Percentiles rank a stretch among this genome's conserved stretches.
phyloP scores from a whole-genome alignment of 805 yeast genomes.

The Myxozyma lipomycoides region DNA sequence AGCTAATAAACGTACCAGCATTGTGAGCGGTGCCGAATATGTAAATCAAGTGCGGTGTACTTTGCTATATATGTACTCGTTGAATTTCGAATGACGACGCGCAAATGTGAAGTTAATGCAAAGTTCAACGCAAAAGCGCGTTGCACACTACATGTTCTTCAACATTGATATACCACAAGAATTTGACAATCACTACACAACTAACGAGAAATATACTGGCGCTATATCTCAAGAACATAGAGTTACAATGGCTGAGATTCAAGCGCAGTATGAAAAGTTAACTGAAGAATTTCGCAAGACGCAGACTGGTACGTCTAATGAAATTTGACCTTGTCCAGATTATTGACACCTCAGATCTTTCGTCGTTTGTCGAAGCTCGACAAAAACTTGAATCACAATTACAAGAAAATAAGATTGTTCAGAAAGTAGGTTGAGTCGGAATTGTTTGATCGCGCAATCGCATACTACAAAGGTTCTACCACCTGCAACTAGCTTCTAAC shows the following conservation, averaged over 20 bases:
- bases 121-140: no score
- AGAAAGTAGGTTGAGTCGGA: conserved; percentile 39
- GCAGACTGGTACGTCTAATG: conserved; percentile 19
- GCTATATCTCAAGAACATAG: no score
- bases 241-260: conserved; percentile 11
- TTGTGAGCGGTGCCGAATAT: no score
- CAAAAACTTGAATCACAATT: conserved; percentile 88
- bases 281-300: conserved; percentile 21
- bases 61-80: no score
- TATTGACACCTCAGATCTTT: conserved; percentile 30
- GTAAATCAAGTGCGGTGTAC: no score
- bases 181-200: no score
- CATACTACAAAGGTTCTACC: not conserved
- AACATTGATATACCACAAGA: no score
- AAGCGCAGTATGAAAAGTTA: conserved; percentile 25
- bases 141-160: no score
- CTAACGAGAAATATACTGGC: no score
- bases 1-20: conserved; percentile 13
- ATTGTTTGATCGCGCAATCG: no score
- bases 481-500: not conserved
- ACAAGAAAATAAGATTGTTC: conserved; percentile 89
- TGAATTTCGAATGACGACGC: no score
- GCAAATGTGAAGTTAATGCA: no score
- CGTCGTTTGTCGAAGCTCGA: conserved; percentile 62
- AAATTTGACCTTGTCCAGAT: not conserved